Evolutionary conservation across 148 eudicot genomes (phyloP), one percentile per base, ranked within the genome.

Genomic region (Cornus florida): DNA sequence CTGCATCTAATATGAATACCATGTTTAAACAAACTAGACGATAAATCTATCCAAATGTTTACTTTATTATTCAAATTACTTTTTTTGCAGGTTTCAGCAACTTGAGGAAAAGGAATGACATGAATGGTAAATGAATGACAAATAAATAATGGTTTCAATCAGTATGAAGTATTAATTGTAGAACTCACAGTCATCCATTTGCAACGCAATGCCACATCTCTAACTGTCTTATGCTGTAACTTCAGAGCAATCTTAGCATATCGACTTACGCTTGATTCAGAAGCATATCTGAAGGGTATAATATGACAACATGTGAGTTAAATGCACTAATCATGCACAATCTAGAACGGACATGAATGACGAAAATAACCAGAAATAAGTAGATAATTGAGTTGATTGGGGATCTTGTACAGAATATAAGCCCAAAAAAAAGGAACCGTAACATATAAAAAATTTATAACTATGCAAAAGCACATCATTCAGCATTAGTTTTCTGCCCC

Each of bases 131-230:
- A 68, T 68, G 28, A 64, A 10, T 8, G 7, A 43, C 48, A 43
- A 43, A 43, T 6, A 32, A 11, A 11, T 16, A 43, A 23, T 46
- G 31, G 17, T 20, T n/a, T 20, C 38, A 50, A 14, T 31, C 1
- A 43, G 59, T 28, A 33, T 23, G 32, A 24, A 60, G 3, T 6
- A 24, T 11, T 74, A 69, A 12, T 74, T 11, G 65, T n/a, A 66
- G 31, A 72, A 71, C 90, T 83, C 76, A 88, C 91, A 35, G 79
- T 84, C 86, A 84, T 88, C 88, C 84, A 86, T 84, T 81, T 88
- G 80, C 83, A 84, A 24, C 91, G 87, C 48, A 88, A 79, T 70
- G 91, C 91, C 73, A 88, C 89, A 75, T 88, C 91, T 16, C 91
- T 81, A 43, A 86, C 89, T n/a, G 89, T 88, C 78, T 88, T 88